These are phyloP conservation scores for Hanseniaspora valbyensis DNA, from an alignment of 805 yeast species.

Conservation along the genomic window DNA sequence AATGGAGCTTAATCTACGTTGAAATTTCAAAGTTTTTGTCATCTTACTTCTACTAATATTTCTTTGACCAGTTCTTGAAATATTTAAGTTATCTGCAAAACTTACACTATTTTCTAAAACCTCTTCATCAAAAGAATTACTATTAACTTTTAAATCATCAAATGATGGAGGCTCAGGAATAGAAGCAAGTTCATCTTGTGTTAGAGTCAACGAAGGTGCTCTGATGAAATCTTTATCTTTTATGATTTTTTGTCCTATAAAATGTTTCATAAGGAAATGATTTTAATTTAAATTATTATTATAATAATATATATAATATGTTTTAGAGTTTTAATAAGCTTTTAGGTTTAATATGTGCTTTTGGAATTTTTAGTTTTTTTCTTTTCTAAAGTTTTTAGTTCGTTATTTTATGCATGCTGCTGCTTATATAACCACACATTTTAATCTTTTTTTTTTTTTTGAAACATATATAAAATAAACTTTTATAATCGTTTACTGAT, in stretches of 20 bases:
- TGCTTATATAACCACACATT: no score
- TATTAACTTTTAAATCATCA: not conserved
- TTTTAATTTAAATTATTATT: conserved; percentile 16
- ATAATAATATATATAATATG: not conserved
- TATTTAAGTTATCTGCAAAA: not conserved
- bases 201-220: conserved; percentile 26
- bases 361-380: no score
- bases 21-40: conserved; percentile 10
- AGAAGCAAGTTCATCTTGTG: conserved; percentile 23
- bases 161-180: conserved; percentile 22
- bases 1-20: conserved; percentile 14
- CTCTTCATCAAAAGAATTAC: not conserved
- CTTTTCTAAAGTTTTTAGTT: no score
- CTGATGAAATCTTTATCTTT: conserved; percentile 24
- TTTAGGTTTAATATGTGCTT: no score
- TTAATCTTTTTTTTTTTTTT: no score
- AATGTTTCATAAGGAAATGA: conserved; percentile 28
- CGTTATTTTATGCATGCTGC: no score
- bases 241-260: conserved; percentile 25
- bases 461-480: no score
- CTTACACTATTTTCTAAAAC: not conserved
- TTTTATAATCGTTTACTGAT: no score
- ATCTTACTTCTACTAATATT: not conserved
- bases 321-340: no score
- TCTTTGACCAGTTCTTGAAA: not conserved